Evolutionary conservation across 2,329 filamentous ascomycete genomes (phyloP), one percentile per base, ranked within the genome.

Genomic region (Penicillium decumbens): DNA sequence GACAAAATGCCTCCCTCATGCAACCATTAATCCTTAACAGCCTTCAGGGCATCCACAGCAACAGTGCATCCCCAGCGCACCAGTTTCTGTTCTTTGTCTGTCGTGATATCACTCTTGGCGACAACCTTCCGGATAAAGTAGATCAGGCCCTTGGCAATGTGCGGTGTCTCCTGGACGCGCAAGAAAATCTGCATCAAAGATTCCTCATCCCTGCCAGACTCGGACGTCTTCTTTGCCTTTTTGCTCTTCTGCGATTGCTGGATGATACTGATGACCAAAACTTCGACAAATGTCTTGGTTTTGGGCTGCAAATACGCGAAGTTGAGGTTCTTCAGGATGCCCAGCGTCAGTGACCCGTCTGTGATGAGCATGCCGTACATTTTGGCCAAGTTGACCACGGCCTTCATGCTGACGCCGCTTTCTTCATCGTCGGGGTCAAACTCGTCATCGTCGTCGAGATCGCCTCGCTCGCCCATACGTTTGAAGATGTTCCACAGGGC

Each of bases 401-500:
- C 78, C 55, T 80, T 76, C 52, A 80, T 76, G 20, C 74, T 73
- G 46, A 84, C 63, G 8, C 70, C 67, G 18, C 74, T 72, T n/a
- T 72, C 69, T 1, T 83, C 81, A 15, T 77, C 76, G 1, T 77
- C 75, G 0, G 56, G 49, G 4, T 79, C 80, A 10, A 76, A 75
- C 6, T 78, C 76, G 2, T 77, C 83, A 5, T 82, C 83, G 39
- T 87, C 85, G 30, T 87, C 80, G 2, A 76, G 61, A 41, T 75
- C 66, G 12, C 65, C 68, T 20, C 80, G 81, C 69, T 95, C 91
- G n/a, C 90, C 92, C 70, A 96, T 81, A 30, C 83, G 80, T 61
- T 87, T 85, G 70, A 96, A 95, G 8, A 92, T 77, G 59, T 87
- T 89, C 84, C 91, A 95, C 1, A 97, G 75, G 6, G 85, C 82